Evolutionary conservation across 169 alveolate species (phyloP), one percentile per base, ranked within the genome.

Genomic region (Plasmodium cynomolgi): DNA sequence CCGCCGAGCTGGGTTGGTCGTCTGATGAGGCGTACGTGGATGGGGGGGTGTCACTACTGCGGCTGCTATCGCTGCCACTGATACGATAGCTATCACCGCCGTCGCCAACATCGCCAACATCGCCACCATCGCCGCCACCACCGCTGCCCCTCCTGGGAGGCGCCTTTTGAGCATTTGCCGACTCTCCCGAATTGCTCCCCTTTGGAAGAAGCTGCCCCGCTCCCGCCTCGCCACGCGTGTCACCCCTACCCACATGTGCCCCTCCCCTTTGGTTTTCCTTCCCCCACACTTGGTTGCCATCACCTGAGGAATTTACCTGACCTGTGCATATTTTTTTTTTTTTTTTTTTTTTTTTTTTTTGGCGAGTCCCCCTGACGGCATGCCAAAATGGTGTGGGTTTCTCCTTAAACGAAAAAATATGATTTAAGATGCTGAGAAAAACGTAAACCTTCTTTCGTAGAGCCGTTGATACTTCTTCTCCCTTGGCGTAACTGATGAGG

Each of bases 361-460:
- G 29, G 68, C 62, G 17, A 47, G 58, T 75, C 17, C 83, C 34
- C 83, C 62, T 13, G 56, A 33, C 13, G 23, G 56, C 62, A 34
- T 33, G 20, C 62, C 41, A 17, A 23, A 20, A 54, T 34, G 31
- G 75, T n/a, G n/a, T 39, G 34, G 54, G 5, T 26, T 34, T 85
- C 37, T 75, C 62, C 62, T 84, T 34, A 80, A 80, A 80, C 81
- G n/a, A n/a, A 79, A 80, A 90, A 20, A 90, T 90, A 41, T 90
- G 37, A 90, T 80, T 62, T 11, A 90, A 23, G 15, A 90, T 90
- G 62, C 50, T 58, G 37, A 90, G 83, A 71, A 90, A 90, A 15
- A 44, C 47, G 37, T 79, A 39, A 29, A 41, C 71, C 58, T 90
- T 90, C 83, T 79, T 80, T 33, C 94, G 71, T 20, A 90, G 20